Evolutionary conservation across 345 rosid species (phyloP), one percentile per base, ranked within the genome.

Genomic region (Pistacia integerrima): DNA sequence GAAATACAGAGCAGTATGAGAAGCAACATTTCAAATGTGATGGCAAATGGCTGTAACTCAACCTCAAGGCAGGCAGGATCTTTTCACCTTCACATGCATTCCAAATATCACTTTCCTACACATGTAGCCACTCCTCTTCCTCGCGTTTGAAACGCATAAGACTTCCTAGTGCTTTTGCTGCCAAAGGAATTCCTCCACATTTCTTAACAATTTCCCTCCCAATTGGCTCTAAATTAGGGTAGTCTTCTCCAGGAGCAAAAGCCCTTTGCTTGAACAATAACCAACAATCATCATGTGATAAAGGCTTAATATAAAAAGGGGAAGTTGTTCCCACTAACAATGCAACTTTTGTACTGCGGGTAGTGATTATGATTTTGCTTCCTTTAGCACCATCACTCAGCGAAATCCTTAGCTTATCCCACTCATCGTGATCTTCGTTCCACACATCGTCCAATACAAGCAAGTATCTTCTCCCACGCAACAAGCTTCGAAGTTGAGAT

Each of bases 161-260:
- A 22, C 81, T 57, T 60, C 85, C 80, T 12, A 79, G 14, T 18
- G 77, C 66, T 70, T 57, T 78, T 58, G 76, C 78, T 2, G 82
- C 82, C 8, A 82, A 63, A 18, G 85, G 82, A 18, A 82, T 74
- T 48, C 82, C 85, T 48, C 61, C 72, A 48, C 82, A 82, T 60
- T 73, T 82, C 30, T 59, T 67, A 16, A 52, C 69, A 17, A 79
- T 79, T 67, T 59, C 64, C 64, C 44, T 74, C 8, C 82, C 82
- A 17, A 76, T 69, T 36, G 69, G 48, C 33, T 63, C 20, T 6
- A 82, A 60, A 38, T 36, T 68, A 36, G 16, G 10, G 22, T 56
- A 63, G 36, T 64, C 70, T 44, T 69, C 76, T 5, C 60, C 73
- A 18, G 5, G 1, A 1, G 22, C 49, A 69, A 82, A 73, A 22